Conservation (phyloP, 1,284 basidiomycete species). For the Ceratobasidium sp. region DNA sequence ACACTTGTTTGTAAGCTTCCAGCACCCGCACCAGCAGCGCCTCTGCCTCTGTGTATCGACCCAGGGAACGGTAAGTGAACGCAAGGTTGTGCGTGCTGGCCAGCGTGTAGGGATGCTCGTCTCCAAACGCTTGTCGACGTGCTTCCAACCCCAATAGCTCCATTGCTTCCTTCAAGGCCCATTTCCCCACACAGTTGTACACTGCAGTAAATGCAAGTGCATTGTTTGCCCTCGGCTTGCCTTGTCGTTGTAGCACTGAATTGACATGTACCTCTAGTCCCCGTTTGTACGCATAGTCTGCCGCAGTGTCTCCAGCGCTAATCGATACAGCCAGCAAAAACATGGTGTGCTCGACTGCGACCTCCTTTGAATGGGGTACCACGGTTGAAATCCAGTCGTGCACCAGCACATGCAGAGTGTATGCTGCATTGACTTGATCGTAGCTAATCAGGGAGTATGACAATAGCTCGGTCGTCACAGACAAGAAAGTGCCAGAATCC, state of each 20-base stretch:
- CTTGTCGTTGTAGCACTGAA: background rate
- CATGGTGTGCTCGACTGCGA: background rate
- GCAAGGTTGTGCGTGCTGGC: too few relatives aligned
- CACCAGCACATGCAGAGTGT: conserved; percentile 6
- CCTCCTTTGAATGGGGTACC: background rate
- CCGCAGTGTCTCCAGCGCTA: background rate
- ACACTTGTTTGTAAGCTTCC: background rate
- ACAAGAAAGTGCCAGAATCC: background rate
- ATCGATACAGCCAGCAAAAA: conserved; percentile 13
- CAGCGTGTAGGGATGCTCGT: conserved; percentile 4
- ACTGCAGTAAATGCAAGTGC: background rate
- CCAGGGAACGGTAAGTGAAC: too few relatives aligned
- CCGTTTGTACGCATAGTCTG: background rate
- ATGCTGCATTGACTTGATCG: background rate
- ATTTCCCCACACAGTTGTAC: background rate
- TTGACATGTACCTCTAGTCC: background rate
- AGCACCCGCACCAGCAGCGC: background rate
- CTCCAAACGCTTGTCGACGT: background rate
- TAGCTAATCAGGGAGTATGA: conserved; percentile 9
- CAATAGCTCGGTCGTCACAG: background rate
- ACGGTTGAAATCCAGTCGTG: conserved; percentile 5
- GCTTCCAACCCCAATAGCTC: background rate
- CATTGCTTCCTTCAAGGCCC: background rate
- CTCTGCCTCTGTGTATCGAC: background rate
- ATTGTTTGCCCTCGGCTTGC: background rate